Percentiles rank a stretch among this genome's conserved stretches.
These are phyloP conservation scores for Lizonia empirigonia DNA, from an alignment of 2,329 filamentous ascomycete species.

Conservation along the genomic window DNA sequence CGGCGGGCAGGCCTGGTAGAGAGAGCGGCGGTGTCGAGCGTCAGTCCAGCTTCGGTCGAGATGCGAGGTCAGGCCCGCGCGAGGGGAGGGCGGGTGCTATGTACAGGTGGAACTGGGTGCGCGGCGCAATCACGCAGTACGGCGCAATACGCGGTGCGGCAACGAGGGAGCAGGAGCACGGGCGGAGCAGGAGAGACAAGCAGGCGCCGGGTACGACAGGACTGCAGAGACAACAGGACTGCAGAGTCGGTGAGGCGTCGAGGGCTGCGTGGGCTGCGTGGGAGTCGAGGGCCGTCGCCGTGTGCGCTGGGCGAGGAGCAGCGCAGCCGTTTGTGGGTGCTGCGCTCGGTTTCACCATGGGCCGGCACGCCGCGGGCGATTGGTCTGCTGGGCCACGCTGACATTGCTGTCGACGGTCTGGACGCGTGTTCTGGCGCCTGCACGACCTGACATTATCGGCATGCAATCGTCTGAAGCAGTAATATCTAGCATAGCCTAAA, in stretches of 20 bases:
- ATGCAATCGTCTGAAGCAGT: too few relatives aligned
- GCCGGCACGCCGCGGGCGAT: background rate
- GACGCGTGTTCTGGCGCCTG: slow-evolving; percentile 11
- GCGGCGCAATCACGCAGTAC: background rate
- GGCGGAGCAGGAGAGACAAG: background rate
- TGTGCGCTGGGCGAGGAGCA: background rate
- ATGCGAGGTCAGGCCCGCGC: slow-evolving; percentile 4
- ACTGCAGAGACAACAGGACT: slow-evolving; percentile 23
- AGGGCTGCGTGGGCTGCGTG: slow-evolving; percentile 19
- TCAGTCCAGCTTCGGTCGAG: slow-evolving; percentile 16
- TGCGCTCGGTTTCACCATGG: slow-evolving; percentile 10
- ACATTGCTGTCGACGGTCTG: slow-evolving; percentile 3
- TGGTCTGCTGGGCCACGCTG: background rate
- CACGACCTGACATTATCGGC: too few relatives aligned
- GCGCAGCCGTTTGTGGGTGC: background rate
- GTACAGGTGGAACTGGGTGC: background rate
- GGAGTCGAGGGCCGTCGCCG: slow-evolving; percentile 21
- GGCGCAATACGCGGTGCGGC: too few relatives aligned
- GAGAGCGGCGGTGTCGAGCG: slow-evolving; percentile 11
- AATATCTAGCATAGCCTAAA: too few relatives aligned
- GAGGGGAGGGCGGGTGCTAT: slow-evolving; percentile 11
- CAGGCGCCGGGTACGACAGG: background rate
- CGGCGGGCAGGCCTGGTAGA: slow-evolving; percentile 17
- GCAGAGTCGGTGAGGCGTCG: slow-evolving; percentile 19
- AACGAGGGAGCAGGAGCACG: too few relatives aligned